Evolutionary conservation across 768 basidiomycete genomes (phyloP), one percentile per base, ranked within the genome.

Genomic region (Pseudohyphozyma bogoriensis): DNA sequence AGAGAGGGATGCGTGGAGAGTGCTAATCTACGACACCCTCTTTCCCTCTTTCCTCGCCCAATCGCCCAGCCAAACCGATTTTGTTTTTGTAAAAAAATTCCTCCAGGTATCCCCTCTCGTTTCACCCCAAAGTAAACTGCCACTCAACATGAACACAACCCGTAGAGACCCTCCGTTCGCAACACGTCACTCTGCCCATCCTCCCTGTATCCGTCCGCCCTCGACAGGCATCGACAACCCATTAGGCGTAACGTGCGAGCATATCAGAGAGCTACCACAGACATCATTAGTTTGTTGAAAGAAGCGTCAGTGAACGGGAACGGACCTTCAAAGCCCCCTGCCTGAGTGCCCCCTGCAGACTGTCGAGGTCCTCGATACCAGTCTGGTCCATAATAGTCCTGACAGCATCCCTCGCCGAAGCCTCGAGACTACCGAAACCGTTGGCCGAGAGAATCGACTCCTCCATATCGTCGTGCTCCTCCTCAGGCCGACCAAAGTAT

Each of bases 401-500:
- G 42, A 90, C 77, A 0, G 83, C 83, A 61, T 93, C 90, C 71
- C 81, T 82, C 40, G 89, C 89, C 5, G 83, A 84, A 29, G 70
- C 60, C 71, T 84, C 83, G 20, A 83, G 60, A 16, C 78, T 80
- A 6, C 85, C 82, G 37, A 83, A 52, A 60, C 77, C 59, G 76
- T 72, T 70, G 36, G 66, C 71, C n/a, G 66, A 46, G 80, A 83
- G 26, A 79, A 84, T 62, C 76, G 63, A n/a, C 59, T 66, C 73
- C 32, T 71, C 75, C 26, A 74, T 72, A n/a, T 74, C 75, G n/a
- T 74, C 73, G 24, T 60, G 49, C 12, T 77, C 77, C 29, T 76
- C 76, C 56, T 93, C 91, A 5, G 86, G 83, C 20, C 91, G 81
- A 3, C 93, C 95, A 74, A 95, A 97, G 81, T 97, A 99, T 68